A percentile compares a stretch with the other conserved stretches of the same genome.
phyloP scores from a whole-genome alignment of 257 asterid genomes.

The Nicotiana tomentosiformis region DNA sequence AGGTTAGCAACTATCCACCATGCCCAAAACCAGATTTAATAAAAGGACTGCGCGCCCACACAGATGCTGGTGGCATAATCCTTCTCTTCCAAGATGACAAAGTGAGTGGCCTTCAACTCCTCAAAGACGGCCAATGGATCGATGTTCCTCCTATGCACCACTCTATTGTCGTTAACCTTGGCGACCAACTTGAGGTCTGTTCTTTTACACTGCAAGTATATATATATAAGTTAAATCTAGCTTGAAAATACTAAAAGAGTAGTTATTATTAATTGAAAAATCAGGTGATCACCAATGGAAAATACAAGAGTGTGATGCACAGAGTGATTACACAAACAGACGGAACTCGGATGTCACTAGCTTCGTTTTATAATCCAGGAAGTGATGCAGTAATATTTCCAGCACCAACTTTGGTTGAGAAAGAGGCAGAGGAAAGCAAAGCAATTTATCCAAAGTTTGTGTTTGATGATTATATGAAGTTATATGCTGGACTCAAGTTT shows the following conservation, averaged over 20 bases:
- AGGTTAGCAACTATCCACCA: slow-evolving; percentile 65
- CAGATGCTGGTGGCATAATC: slow-evolving; percentile 66
- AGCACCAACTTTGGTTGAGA: slow-evolving; percentile 10
- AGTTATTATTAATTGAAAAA: neutral
- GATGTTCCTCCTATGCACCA: slow-evolving; percentile 56
- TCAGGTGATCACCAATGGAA: slow-evolving; percentile 28
- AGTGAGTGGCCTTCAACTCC: slow-evolving; percentile 55
- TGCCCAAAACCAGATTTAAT: slow-evolving; percentile 53
- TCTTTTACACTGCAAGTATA: too few species aligned
- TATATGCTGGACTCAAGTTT: slow-evolving; percentile 26
- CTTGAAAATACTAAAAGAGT: neutral
- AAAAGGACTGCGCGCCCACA: slow-evolving; percentile 63
- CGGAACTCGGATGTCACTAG: slow-evolving; percentile 24
- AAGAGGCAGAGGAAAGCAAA: slow-evolving; percentile 8
- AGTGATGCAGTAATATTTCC: slow-evolving; percentile 25
- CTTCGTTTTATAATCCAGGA: slow-evolving; percentile 30
- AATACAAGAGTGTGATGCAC: slow-evolving; percentile 27
- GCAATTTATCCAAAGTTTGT: slow-evolving; percentile 20
- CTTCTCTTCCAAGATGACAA: slow-evolving; percentile 59
- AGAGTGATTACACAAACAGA: slow-evolving; percentile 24
- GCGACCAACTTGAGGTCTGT: slow-evolving; percentile 57
- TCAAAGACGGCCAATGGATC: slow-evolving; percentile 51
- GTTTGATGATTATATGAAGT: slow-evolving; percentile 27
- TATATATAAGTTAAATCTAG: too few species aligned
- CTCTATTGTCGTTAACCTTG: slow-evolving; percentile 65